These are phyloP conservation scores for Salix exigua DNA, from an alignment of 345 rosid species.

Conservation along the genomic window DNA sequence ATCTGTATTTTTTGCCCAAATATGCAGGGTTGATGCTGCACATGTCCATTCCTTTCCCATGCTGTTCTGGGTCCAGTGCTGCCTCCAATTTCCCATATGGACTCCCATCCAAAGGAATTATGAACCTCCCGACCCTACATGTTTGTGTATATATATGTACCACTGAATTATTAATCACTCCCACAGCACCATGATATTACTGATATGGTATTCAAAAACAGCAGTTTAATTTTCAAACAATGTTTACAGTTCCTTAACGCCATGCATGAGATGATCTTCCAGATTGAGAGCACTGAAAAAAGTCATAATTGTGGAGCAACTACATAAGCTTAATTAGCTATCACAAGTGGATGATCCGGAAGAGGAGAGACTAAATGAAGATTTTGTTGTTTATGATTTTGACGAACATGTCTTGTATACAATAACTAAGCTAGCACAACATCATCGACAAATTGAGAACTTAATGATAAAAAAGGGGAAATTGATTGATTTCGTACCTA, in stretches of 20 bases:
- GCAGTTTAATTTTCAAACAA: too few species aligned
- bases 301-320: neutral
- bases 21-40: conserved; percentile 78
- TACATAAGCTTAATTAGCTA: neutral
- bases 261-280: neutral
- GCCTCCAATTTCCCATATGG: conserved; percentile 64
- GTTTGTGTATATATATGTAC: neutral
- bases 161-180: neutral
- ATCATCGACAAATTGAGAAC: neutral
- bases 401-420: neutral
- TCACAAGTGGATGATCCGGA: too few species aligned
- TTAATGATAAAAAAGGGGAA: neutral
- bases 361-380: neutral
- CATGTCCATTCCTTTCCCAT: conserved; percentile 98
- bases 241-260: neutral
- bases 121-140: conserved; percentile 87
- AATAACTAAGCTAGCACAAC: neutral
- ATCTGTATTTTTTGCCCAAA: conserved; percentile 71
- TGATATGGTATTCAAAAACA: neutral
- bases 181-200: neutral
- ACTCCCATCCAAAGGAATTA: conserved; percentile 82
- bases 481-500: conserved; percentile 32
- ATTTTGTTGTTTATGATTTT: too few species aligned
- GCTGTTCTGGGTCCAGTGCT: conserved; percentile 81
- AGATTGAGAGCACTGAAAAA: too few species aligned